Evolutionary conservation across 1,284 basidiomycete genomes (phyloP), one percentile per base, ranked within the genome.

Genomic region (Ustilago cynodontis): DNA sequence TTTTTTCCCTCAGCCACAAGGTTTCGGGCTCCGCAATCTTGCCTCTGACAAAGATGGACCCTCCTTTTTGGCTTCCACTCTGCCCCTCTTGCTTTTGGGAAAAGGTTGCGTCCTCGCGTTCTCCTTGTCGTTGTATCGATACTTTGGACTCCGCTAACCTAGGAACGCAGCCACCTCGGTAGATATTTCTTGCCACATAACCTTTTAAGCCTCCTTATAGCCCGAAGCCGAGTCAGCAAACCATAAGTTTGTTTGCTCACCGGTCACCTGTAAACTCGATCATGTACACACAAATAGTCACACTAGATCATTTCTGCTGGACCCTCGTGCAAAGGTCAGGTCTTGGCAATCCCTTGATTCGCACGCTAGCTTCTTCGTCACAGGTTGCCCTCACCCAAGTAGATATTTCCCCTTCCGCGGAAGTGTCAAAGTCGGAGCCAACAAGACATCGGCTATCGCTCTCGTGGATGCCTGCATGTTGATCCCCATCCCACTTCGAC

Each of bases 1-100:
- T 35, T 58, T 50, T 50, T 20, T 31, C 41, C 39, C 39, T 56
- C 54, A 56, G 39, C 39, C 41, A 56, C 54, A 56, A 31, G 39
- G 41, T 31, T 56, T 56, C 39, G 31, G 54, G 41, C 54, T 56
- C 54, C 54, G 54, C 51, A 53, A 20, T 35, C 20, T 53, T 20
- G 29, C 20, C 29, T 53, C 29, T 33, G 31, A 35, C 29, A 24
- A 51, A 33, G 47, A 24, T 56, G 54, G 54, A 45, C 39, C 39
- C 54, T 31, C 35, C 2, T 35, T 31, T 51, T 51, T 31, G 14
- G 8, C 50, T 7, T 35, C 9, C 18, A 9, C 28, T 29, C 18
- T 7, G 18, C 50, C 26, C 31, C 9, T 31, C 28, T n/a, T 22
- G 22, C 43, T 22, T 3, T n/a, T n/a, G n/a, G n/a, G n/a, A n/a